Conservation (phyloP, 257 asterid genomes). For the Gentiana dahurica region DNA sequence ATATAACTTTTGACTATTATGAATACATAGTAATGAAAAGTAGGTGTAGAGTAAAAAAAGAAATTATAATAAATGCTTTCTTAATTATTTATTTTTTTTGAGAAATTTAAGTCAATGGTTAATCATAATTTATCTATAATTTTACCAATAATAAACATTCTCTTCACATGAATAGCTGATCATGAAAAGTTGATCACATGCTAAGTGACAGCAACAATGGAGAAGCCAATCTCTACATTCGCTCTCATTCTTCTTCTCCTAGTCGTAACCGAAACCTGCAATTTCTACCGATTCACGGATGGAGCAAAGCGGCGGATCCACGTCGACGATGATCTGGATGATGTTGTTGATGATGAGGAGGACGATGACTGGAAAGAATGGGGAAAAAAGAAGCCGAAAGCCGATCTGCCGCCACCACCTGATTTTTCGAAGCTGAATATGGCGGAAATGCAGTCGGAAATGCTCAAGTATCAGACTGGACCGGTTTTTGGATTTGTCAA, state of each 20-base stretch:
- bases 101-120: too few relatives aligned
- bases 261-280: constrained; percentile 2
- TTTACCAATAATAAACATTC: too few relatives aligned
- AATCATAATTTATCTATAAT: too few relatives aligned
- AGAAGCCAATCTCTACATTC: neutral
- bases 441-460: constrained; percentile 48
- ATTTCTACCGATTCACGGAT: constrained; percentile 1
- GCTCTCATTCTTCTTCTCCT: constrained; percentile 10
- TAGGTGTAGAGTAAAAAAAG: too few relatives aligned
- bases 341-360: constrained; percentile 80
- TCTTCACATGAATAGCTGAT: too few relatives aligned
- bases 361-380: constrained; percentile 77
- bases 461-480: constrained; percentile 61
- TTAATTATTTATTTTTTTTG: too few relatives aligned
- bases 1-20: too few relatives aligned
- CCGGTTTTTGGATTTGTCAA: constrained; percentile 90
- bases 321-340: constrained; percentile 72
- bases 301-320: constrained; percentile 52
- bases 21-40: too few relatives aligned
- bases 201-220: neutral
- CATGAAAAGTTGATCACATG: too few relatives aligned
- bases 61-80: too few relatives aligned
- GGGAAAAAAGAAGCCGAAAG: constrained; percentile 44
- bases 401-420: constrained; percentile 55
- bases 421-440: constrained; percentile 41